These are phyloP conservation scores for Mycena filopes DNA, from an alignment of 768 basidiomycete genomes.

Conservation along the genomic window DNA sequence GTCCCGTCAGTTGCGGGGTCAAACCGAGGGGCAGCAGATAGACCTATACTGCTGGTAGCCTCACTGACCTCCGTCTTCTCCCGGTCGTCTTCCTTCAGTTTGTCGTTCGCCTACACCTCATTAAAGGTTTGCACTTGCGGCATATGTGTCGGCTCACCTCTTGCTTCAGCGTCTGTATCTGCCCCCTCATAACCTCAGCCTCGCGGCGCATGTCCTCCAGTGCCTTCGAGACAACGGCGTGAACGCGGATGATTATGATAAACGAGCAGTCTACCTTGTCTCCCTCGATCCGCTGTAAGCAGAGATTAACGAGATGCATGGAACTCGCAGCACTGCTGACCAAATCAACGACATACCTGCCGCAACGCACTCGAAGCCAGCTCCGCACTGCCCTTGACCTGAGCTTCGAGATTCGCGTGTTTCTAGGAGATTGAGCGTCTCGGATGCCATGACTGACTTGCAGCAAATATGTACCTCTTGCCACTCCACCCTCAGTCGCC, in stretches of 20 bases:
- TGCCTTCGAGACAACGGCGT: neutral
- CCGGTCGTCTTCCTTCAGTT: neutral
- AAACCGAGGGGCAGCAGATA: neutral
- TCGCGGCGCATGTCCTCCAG: neutral
- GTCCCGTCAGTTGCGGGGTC: neutral
- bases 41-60: neutral
- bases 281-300: neutral
- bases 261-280: neutral
- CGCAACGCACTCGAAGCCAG: slow-evolving; percentile 11
- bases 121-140: neutral
- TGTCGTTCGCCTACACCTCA: neutral
- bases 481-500: neutral
- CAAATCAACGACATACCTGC: neutral
- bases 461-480: neutral
- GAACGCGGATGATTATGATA: neutral
- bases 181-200: neutral
- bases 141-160: neutral
- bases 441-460: too few relatives aligned
- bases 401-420: neutral
- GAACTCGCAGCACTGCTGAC: too few relatives aligned
- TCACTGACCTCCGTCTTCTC: neutral
- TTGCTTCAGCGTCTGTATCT: neutral
- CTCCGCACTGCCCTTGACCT: neutral
- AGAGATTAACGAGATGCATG: neutral
- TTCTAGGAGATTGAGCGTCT: neutral